Percentiles rank a stretch among this genome's conserved stretches.
Conservation (phyloP, 2,329 filamentous ascomycete genomes). For the Penicillium sp. region DNA sequence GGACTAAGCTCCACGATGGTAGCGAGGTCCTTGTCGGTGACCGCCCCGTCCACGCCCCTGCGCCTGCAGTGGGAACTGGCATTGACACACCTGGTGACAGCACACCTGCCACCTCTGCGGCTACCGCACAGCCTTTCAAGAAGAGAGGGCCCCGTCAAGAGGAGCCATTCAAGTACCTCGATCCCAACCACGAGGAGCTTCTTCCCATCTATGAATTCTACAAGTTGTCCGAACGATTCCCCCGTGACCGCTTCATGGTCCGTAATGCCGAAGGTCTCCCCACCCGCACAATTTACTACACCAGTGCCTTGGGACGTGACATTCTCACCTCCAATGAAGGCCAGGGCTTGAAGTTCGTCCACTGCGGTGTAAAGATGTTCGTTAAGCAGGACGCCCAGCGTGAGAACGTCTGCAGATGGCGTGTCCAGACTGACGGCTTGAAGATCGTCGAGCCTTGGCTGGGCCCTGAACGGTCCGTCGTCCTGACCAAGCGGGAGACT, state of each 20-base stretch:
- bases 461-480: constrained; percentile 71
- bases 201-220: constrained; percentile 79
- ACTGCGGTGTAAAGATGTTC: constrained; percentile 97
- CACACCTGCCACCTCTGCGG: constrained; percentile 19
- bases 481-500: constrained; percentile 73
- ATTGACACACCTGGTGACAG: constrained; percentile 25
- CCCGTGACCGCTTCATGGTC: constrained; percentile 89
- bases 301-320: constrained; percentile 75
- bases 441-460: constrained; percentile 89
- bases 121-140: constrained; percentile 23
- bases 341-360: constrained; percentile 89
- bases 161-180: constrained; percentile 92
- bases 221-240: constrained; percentile 77
- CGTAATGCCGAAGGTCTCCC: constrained; percentile 86
- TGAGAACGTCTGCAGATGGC: constrained; percentile 84
- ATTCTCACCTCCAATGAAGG: constrained; percentile 87
- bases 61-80: constrained; percentile 25
- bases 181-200: constrained; percentile 71
- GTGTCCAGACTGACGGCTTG: constrained; percentile 92
- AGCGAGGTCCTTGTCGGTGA: constrained; percentile 40
- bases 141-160: constrained; percentile 55
- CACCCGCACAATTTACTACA: constrained; percentile 96
- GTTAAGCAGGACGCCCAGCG: constrained; percentile 94
- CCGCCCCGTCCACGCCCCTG: constrained; percentile 36
- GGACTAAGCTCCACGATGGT: constrained; percentile 43